Conservation (phyloP, 2,329 filamentous ascomycete genomes). For the Claviceps maximensis region DNA sequence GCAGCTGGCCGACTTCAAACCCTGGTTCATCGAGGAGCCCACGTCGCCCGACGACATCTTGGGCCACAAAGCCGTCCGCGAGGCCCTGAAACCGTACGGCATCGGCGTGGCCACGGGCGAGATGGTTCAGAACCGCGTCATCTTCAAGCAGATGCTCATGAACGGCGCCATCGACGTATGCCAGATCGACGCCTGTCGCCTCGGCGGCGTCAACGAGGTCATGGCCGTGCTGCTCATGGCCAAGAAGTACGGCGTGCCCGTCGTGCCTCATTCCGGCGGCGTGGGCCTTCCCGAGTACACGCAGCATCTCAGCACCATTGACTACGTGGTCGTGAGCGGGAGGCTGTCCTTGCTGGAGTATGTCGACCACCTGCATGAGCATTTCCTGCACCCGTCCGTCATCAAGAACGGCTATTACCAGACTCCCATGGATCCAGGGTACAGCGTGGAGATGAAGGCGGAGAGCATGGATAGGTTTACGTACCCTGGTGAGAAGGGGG, state of each 20-base stretch:
- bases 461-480: conserved; percentile 71
- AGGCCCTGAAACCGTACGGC: conserved; percentile 59
- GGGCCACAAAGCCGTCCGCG: conserved; percentile 72
- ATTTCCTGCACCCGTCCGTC: conserved; percentile 70
- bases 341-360: conserved; percentile 78
- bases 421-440: conserved; percentile 70
- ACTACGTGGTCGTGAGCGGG: conserved; percentile 77
- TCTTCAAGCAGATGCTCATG: conserved; percentile 84
- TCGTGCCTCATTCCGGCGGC: conserved; percentile 80
- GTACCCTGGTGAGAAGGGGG: conserved; percentile 63
- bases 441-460: conserved; percentile 87
- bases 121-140: conserved; percentile 89
- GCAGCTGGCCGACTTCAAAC: conserved; percentile 67
- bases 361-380: conserved; percentile 87
- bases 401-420: conserved; percentile 81
- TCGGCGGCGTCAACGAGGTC: conserved; percentile 85
- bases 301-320: conserved; percentile 81
- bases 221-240: conserved; percentile 82
- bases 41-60: conserved; percentile 83
- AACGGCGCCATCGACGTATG: conserved; percentile 73
- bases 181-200: conserved; percentile 80
- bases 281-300: conserved; percentile 91
- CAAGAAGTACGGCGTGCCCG: conserved; percentile 62
- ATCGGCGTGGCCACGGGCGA: conserved; percentile 86
- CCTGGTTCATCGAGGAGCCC: conserved; percentile 92